A percentile compares a stretch with the other conserved stretches of the same genome.
These are phyloP conservation scores for Citrullus colocynthis DNA, from an alignment of 306 rosid genomes.

Conservation along the genomic window DNA sequence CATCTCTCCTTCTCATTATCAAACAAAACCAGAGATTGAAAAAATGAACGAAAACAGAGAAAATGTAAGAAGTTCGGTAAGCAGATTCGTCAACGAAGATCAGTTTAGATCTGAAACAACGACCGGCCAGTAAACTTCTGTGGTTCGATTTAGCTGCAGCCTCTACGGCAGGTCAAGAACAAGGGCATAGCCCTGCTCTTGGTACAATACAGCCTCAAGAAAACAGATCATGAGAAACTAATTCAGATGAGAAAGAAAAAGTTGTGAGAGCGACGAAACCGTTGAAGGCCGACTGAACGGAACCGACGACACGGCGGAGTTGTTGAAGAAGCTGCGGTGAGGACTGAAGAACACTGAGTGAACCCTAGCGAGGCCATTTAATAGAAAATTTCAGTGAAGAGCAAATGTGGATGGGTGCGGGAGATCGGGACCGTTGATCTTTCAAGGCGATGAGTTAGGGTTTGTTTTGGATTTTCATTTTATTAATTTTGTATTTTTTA, in stretches of 20 bases:
- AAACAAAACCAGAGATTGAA: background rate
- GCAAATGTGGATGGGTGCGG: background rate
- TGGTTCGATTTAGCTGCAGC: conserved; percentile 59
- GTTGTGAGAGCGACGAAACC: background rate
- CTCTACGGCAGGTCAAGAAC: conserved; percentile 77
- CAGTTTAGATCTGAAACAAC: conserved; percentile 27
- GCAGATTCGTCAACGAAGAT: conserved; percentile 67
- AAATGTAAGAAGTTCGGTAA: conserved; percentile 83
- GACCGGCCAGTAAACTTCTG: conserved; percentile 75
- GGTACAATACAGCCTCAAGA: conserved; percentile 61
- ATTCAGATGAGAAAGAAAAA: too few species aligned
- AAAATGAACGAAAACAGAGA: background rate
- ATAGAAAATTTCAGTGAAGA: background rate
- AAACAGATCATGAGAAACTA: background rate
- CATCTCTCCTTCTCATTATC: conserved; percentile 47
- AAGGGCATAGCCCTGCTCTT: conserved; percentile 58
- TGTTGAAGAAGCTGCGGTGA: background rate
- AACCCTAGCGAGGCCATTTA: conserved; percentile 3
- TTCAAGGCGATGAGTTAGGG: background rate
- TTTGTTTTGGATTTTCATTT: too few species aligned
- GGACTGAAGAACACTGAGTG: background rate
- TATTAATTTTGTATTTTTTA: too few species aligned
- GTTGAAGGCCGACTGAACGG: background rate
- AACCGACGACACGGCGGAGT: background rate
- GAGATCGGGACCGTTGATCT: background rate